Conservation (phyloP, 176 grass and related monocot species). For the Carex kokanica region DNA sequence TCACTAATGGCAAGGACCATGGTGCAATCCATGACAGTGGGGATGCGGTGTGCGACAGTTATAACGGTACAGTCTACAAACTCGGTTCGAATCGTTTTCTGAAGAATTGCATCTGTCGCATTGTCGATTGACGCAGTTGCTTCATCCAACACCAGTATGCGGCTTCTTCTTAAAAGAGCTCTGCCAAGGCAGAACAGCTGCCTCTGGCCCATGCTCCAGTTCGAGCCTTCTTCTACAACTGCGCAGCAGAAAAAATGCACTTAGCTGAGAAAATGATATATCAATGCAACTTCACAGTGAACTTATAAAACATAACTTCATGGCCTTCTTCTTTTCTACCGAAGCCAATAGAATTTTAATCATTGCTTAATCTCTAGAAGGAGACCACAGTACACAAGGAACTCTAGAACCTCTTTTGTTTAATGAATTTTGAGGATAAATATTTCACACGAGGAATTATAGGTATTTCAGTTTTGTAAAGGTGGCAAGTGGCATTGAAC, state of each 20-base stretch:
- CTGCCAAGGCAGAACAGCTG: conserved; percentile 91
- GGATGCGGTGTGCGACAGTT: conserved; percentile 81
- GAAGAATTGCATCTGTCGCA: conserved; percentile 78
- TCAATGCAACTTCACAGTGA: neutral
- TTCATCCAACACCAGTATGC: conserved; percentile 81
- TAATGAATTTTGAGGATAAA: neutral
- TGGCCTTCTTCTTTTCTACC: neutral
- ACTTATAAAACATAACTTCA: neutral
- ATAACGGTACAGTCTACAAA: conserved; percentile 81
- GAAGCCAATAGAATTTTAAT: neutral
- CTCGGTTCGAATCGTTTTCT: conserved; percentile 76
- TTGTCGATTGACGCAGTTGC: conserved; percentile 90
- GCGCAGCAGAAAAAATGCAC: neutral
- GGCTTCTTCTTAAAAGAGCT: conserved; percentile 58
- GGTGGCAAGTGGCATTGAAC: neutral
- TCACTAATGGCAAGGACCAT: conserved; percentile 84
- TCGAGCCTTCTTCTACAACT: conserved; percentile 87
- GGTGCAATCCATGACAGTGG: conserved; percentile 74
- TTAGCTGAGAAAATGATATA: neutral
- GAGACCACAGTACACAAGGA: neutral
- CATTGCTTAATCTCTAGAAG: neutral
- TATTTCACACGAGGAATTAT: neutral
- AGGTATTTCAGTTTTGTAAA: neutral
- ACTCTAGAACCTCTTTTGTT: neutral
- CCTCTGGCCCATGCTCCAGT: conserved; percentile 99